A percentile compares a stretch with the other conserved stretches of the same genome.
Evolutionary conservation across 208 protist species (phyloP).

Genomic region (Strigomonas culicis): DNA sequence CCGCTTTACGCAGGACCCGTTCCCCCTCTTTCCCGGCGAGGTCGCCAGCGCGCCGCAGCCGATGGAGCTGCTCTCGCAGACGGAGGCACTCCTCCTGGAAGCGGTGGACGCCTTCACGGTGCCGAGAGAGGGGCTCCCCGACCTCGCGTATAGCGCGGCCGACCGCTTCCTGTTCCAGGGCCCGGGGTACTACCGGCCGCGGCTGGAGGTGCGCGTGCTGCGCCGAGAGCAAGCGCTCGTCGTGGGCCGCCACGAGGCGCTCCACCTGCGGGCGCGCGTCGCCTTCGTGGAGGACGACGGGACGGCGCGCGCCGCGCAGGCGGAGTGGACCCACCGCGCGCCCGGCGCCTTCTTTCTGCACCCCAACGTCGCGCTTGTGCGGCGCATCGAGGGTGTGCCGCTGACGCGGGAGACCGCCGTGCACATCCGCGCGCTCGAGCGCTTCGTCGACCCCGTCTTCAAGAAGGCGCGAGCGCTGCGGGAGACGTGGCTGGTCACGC

Average conservation of each 20-base stretch:
- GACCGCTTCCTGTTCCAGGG: conserved; percentile 34
- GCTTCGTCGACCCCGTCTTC: conserved; percentile 60
- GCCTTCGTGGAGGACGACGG: conserved; percentile 23
- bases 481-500: conserved; percentile 86
- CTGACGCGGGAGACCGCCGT: conserved; percentile 80
- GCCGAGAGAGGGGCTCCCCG: neutral
- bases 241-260: conserved; percentile 18
- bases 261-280: conserved; percentile 22
- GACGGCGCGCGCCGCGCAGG: conserved; percentile 48
- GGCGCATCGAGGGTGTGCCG: conserved; percentile 37
- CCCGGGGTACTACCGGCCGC: conserved; percentile 37
- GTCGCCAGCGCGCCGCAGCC: conserved; percentile 23
- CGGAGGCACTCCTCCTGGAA: conserved; percentile 45
- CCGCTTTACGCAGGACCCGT: conserved; percentile 73
- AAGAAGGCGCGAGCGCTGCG: conserved; percentile 21
- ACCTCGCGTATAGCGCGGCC: neutral
- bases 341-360: conserved; percentile 60
- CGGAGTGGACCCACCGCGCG: conserved; percentile 74
- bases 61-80: conserved; percentile 53
- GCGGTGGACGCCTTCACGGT: conserved; percentile 15
- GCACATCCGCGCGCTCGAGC: conserved; percentile 63
- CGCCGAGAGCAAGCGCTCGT: conserved; percentile 2
- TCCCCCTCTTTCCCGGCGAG: conserved; percentile 89
- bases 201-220: conserved; percentile 23
- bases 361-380: conserved; percentile 64